Percentiles rank a stretch among this genome's conserved stretches.
phyloP scores from a whole-genome alignment of 148 eudicot genomes.

The Polygonum aviculare region DNA sequence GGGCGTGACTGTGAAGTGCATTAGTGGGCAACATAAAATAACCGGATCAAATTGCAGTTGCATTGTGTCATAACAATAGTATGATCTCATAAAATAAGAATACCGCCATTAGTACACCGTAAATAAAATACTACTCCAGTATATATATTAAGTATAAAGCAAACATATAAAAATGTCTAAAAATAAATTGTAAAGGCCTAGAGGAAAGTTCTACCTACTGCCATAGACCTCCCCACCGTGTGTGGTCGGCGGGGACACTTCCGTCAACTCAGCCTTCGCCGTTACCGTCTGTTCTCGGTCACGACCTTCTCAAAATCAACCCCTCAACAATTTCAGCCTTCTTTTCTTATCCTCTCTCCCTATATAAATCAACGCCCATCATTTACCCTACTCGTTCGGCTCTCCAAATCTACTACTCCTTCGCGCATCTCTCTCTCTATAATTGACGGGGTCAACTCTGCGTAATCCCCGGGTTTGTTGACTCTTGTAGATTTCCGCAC shows the following conservation, averaged over 20 bases:
- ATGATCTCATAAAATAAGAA: too few relatives aligned
- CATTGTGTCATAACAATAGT: too few relatives aligned
- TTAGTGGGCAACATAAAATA: too few relatives aligned
- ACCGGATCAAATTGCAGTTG: too few relatives aligned
- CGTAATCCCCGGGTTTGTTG: not conserved
- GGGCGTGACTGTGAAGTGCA: too few relatives aligned
- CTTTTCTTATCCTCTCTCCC: too few relatives aligned
- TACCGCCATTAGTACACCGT: too few relatives aligned
- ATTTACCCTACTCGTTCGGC: not conserved
- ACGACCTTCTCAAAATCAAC: not conserved
- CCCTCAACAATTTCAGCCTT: not conserved
- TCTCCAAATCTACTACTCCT: not conserved
- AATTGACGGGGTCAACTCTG: not conserved
- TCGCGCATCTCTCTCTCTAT: not conserved
- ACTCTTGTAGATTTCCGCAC: not conserved
- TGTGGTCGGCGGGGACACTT: slow-evolving; percentile 4
- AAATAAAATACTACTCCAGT: too few relatives aligned
- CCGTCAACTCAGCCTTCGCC: slow-evolving; percentile 5
- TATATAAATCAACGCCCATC: not conserved
- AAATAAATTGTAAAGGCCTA: not conserved
- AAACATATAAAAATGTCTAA: too few relatives aligned
- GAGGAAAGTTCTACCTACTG: slow-evolving; percentile 1
- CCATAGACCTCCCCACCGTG: not conserved
- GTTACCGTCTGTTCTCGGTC: not conserved
- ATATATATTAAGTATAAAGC: too few relatives aligned